Conservation (phyloP, 805 yeast genomes). For the Yamadazyma akitaensis region DNA sequence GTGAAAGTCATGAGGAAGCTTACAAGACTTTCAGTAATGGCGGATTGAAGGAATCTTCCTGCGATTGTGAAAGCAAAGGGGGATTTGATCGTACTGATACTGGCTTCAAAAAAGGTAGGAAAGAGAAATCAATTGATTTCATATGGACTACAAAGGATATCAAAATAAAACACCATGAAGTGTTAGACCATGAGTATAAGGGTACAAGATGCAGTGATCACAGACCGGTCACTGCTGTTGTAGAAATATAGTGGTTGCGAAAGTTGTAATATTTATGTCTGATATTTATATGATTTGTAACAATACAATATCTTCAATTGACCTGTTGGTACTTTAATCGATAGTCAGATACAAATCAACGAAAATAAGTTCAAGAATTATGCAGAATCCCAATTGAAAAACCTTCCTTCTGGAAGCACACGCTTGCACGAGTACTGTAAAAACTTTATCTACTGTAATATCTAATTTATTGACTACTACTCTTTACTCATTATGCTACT, state of each 20-base stretch:
- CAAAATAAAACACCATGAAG: constrained; percentile 13
- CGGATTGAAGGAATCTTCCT: constrained; percentile 16
- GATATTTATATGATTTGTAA: no score
- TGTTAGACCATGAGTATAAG: constrained; percentile 29
- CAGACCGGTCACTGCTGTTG: constrained; percentile 28
- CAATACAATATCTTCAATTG: no score
- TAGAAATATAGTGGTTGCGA: constrained; percentile 1
- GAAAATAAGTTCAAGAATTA: no score
- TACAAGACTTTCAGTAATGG: constrained; percentile 29
- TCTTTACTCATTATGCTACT: constrained; percentile 1
- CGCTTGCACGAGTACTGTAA: no score
- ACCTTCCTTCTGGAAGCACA: no score
- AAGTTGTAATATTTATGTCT: background rate
- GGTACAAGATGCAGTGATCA: constrained; percentile 34
- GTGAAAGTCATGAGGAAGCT: constrained; percentile 32
- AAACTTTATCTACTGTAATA: background rate
- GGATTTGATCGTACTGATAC: constrained; percentile 45
- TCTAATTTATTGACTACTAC: constrained; percentile 1
- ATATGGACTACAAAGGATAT: constrained; percentile 32
- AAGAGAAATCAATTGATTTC: constrained; percentile 36
- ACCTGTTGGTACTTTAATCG: no score
- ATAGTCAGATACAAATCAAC: no score
- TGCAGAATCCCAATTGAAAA: no score
- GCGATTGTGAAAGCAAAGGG: constrained; percentile 29
- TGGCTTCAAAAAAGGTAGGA: constrained; percentile 28